Percentiles rank a stretch among this genome's conserved stretches.
These are phyloP conservation scores for Gossypium davidsonii DNA, from an alignment of 441 rosid species.

Conservation along the genomic window DNA sequence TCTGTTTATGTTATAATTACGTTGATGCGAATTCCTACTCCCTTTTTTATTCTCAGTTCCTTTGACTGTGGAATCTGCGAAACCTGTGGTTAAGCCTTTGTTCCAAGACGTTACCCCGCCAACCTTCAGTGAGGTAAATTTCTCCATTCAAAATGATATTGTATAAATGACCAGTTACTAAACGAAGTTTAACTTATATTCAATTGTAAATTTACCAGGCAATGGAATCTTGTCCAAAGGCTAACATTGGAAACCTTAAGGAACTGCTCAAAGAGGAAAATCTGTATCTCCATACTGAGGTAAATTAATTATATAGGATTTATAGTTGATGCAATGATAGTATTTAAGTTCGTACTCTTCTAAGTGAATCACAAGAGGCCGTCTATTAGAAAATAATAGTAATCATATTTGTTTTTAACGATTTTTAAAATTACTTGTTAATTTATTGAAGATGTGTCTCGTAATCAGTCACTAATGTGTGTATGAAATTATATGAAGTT, in stretches of 20 bases:
- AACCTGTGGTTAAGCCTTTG: constrained; percentile 54
- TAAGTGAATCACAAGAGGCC: no score
- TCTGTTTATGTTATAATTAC: background rate
- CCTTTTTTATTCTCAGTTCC: constrained; percentile 36
- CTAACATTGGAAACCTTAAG: constrained; percentile 36
- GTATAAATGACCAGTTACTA: background rate
- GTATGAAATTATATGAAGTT: no score
- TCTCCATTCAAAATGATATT: background rate
- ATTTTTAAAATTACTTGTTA: no score
- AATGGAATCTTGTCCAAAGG: constrained; percentile 71
- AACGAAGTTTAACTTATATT: background rate
- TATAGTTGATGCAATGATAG: no score
- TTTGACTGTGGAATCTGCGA: constrained; percentile 40
- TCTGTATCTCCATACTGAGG: constrained; percentile 71
- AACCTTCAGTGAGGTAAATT: constrained; percentile 38
- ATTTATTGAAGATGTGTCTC: no score
- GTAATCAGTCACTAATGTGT: no score
- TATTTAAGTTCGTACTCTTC: no score
- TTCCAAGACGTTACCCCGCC: constrained; percentile 47
- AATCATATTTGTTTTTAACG: no score
- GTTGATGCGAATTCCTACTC: background rate
- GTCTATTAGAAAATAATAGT: no score
- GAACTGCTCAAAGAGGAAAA: constrained; percentile 62
- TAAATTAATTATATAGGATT: constrained; percentile 11
- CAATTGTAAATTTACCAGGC: constrained; percentile 33